These are phyloP conservation scores for Dioszegia aurantiaca DNA, from an alignment of 768 basidiomycete genomes.

Conservation along the genomic window DNA sequence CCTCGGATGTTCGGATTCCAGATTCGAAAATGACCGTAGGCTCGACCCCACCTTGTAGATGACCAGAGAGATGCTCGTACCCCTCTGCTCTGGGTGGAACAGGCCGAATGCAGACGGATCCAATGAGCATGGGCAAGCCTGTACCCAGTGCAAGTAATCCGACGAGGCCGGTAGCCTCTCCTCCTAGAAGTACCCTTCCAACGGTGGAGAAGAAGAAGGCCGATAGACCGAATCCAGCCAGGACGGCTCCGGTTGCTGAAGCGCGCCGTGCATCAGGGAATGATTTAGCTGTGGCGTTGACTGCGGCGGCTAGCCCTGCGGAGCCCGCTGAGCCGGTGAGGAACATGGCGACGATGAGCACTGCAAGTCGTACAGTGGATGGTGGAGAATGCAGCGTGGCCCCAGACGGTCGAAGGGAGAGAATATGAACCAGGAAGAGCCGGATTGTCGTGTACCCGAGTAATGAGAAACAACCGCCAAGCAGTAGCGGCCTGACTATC, in stretches of 20 bases:
- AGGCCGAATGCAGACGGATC: conserved; percentile 67
- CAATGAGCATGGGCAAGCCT: conserved; percentile 73
- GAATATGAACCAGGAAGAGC: conserved; percentile 62
- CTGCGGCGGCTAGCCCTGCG: conserved; percentile 64
- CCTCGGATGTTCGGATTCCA: conserved; percentile 1
- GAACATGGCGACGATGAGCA: conserved; percentile 65
- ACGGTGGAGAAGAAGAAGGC: conserved; percentile 84
- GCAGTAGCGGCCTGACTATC: conserved; percentile 58
- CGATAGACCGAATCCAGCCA: conserved; percentile 85
- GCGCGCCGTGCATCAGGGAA: conserved; percentile 72
- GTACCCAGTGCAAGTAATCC: conserved; percentile 75
- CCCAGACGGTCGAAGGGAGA: conserved; percentile 34
- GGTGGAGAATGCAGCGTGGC: conserved; percentile 2
- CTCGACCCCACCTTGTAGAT: background rate
- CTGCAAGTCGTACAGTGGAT: conserved; percentile 51
- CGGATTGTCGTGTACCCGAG: conserved; percentile 74
- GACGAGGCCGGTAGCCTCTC: conserved; percentile 73
- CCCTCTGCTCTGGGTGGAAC: conserved; percentile 53
- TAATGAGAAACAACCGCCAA: conserved; percentile 63
- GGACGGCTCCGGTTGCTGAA: conserved; percentile 69
- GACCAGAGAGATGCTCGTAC: conserved; percentile 18
- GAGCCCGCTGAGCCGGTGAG: conserved; percentile 76
- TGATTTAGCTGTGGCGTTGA: conserved; percentile 79
- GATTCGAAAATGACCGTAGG: conserved; percentile 17
- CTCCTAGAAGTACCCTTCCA: conserved; percentile 68